phyloP scores from a whole-genome alignment of 1,284 basidiomycete genomes.

The Singerocomus inundabilis region DNA sequence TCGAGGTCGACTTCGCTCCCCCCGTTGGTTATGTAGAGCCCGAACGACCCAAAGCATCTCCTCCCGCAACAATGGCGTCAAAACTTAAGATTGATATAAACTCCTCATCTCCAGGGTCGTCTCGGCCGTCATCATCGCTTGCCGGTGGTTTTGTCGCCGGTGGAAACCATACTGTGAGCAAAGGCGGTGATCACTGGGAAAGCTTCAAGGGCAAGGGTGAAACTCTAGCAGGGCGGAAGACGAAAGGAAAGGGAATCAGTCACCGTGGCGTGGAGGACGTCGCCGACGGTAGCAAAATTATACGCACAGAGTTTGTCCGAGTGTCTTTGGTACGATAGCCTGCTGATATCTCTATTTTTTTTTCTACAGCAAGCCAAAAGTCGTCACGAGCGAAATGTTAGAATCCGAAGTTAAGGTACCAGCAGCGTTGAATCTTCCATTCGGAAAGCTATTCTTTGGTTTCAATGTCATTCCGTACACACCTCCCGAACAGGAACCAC shows the following conservation, averaged over 20 bases:
- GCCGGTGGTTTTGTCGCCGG: constrained; percentile 63
- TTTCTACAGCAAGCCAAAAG: constrained; percentile 66
- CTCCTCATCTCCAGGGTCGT: constrained; percentile 77
- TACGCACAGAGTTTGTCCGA: constrained; percentile 76
- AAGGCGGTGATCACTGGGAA: constrained; percentile 80
- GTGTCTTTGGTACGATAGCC: background rate
- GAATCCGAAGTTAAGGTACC: constrained; percentile 82
- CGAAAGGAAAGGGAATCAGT: constrained; percentile 88
- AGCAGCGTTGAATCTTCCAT: constrained; percentile 86
- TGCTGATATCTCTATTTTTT: constrained; percentile 13
- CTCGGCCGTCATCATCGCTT: constrained; percentile 74
- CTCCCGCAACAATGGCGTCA: constrained; percentile 92
- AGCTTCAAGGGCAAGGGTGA: constrained; percentile 93
- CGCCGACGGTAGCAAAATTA: constrained; percentile 82
- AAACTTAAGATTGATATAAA: constrained; percentile 94
- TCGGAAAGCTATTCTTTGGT: constrained; percentile 94
- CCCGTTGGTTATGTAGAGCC: constrained; percentile 88
- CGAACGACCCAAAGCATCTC: constrained; percentile 75
- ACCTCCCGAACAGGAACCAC: constrained; percentile 42
- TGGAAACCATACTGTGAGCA: constrained; percentile 55
- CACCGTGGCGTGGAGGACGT: constrained; percentile 80
- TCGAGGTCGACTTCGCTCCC: constrained; percentile 85
- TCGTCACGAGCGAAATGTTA: constrained; percentile 82
- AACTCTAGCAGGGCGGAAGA: constrained; percentile 82
- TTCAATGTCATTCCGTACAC: constrained; percentile 76